Percentiles rank a stretch among this genome's conserved stretches.
Evolutionary conservation across 306 rosid species (phyloP).

Genomic region (Fragaria nilgerrensis): DNA sequence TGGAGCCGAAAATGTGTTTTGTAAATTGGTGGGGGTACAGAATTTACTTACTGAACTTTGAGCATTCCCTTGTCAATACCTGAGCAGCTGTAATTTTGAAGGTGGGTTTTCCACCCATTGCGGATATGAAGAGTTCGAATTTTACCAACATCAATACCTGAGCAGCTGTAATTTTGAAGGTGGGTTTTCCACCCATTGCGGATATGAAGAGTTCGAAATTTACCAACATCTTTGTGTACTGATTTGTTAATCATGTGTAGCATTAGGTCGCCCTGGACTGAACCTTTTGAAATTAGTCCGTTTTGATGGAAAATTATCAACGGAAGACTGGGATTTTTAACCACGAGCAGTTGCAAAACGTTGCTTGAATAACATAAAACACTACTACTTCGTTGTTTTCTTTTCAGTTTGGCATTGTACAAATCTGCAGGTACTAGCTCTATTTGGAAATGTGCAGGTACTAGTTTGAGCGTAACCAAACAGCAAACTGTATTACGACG

Average conservation of each 20-base stretch:
- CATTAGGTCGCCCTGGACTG: not conserved
- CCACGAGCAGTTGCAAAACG: not conserved
- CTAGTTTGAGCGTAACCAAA: not conserved
- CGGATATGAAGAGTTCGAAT: conserved; percentile 44
- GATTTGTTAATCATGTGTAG: not conserved
- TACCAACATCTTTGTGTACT: conserved; percentile 15
- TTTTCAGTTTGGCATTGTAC: not conserved
- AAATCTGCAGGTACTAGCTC: not conserved
- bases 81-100: conserved; percentile 52
- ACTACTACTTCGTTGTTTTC: not conserved
- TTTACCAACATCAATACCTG: conserved; percentile 38
- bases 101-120: conserved; percentile 70
- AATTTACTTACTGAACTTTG: conserved; percentile 46
- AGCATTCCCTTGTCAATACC: conserved; percentile 51
- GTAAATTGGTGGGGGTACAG: conserved; percentile 80
- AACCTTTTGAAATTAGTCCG: not conserved
- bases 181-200: conserved; percentile 64
- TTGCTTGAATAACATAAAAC: not conserved
- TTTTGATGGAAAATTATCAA: not conserved
- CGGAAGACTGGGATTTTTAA: not conserved
- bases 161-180: conserved; percentile 58
- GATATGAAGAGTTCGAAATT: conserved; percentile 42
- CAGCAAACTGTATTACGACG: not conserved
- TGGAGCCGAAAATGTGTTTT: conserved; percentile 35
- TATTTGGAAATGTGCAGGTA: not conserved